Conservation (phyloP, 1,284 basidiomycete genomes). For the Trametes polyzona region DNA sequence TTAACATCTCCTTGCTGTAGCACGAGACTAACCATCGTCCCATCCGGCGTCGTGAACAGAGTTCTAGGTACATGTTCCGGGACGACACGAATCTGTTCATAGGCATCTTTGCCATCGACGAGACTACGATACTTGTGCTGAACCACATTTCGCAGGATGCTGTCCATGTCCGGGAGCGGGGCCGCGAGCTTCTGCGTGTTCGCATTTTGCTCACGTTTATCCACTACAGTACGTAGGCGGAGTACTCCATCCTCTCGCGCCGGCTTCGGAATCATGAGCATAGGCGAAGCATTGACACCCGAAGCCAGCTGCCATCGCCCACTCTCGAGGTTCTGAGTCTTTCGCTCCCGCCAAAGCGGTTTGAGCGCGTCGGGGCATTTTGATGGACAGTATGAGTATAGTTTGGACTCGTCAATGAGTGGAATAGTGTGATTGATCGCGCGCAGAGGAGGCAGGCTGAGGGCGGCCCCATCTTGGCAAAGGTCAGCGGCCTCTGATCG, state of each 20-base stretch:
- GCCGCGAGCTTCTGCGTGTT: slow-evolving; percentile 41
- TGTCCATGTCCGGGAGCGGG: slow-evolving; percentile 28
- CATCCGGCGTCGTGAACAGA: slow-evolving; percentile 27
- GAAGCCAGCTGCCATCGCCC: slow-evolving; percentile 2
- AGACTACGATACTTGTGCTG: slow-evolving; percentile 10
- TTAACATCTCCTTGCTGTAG: slow-evolving; percentile 43
- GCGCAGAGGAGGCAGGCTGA: slow-evolving; percentile 36
- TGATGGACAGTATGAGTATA: slow-evolving; percentile 37
- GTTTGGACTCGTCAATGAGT: slow-evolving; percentile 37
- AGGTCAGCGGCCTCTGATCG: slow-evolving; percentile 29
- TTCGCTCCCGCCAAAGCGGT: background rate
- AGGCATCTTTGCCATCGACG: slow-evolving; percentile 6
- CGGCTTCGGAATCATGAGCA: slow-evolving; percentile 10
- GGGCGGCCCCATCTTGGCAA: slow-evolving; percentile 32
- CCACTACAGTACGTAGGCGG: slow-evolving; percentile 37
- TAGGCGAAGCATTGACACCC: background rate
- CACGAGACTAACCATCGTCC: slow-evolving; percentile 40
- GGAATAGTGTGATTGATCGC: slow-evolving; percentile 45
- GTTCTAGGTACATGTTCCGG: slow-evolving; percentile 15
- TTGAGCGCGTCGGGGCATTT: slow-evolving; percentile 19
- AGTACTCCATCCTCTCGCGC: slow-evolving; percentile 1
- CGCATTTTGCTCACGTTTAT: slow-evolving; percentile 35
- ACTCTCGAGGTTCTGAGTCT: background rate
- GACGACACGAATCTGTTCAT: slow-evolving; percentile 23
- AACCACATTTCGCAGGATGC: slow-evolving; percentile 8